Conservation (phyloP, 495 filamentous ascomycete genomes). For the Astrothelium macrocarpum region DNA sequence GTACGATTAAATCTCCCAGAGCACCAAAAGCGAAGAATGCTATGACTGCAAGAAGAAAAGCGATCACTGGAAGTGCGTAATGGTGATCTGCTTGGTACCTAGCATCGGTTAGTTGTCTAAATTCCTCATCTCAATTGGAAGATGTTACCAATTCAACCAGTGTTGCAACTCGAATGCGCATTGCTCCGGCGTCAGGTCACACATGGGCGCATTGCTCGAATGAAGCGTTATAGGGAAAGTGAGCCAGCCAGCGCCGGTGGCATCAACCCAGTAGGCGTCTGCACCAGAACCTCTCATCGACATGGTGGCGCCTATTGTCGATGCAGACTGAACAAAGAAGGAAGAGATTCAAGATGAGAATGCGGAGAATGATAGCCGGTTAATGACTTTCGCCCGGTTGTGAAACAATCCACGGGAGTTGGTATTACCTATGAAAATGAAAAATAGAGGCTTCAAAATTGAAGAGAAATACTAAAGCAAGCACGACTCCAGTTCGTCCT, state of each 20-base stretch:
- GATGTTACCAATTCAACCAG: not conserved
- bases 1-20: not conserved
- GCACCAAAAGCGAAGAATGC: constrained; percentile 38
- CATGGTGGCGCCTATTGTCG: not conserved
- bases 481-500: too few species aligned
- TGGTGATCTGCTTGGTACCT: constrained; percentile 47
- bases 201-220: not conserved
- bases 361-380: too few species aligned
- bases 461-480: too few species aligned
- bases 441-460: too few species aligned
- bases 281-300: not conserved
- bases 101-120: not conserved
- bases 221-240: not conserved
- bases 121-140: not conserved
- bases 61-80: constrained; percentile 41
- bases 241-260: not conserved
- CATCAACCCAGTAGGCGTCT: not conserved
- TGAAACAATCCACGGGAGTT: too few species aligned
- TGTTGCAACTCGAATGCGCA: not conserved
- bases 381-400: too few species aligned
- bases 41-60: constrained; percentile 42
- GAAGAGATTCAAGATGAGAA: too few species aligned
- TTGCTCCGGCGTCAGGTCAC: not conserved
- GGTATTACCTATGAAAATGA: too few species aligned
- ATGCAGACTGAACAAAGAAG: not conserved